Evolutionary conservation across 176 grass and related monocot genomes (phyloP).

Genomic region (Bromus sterilis): DNA sequence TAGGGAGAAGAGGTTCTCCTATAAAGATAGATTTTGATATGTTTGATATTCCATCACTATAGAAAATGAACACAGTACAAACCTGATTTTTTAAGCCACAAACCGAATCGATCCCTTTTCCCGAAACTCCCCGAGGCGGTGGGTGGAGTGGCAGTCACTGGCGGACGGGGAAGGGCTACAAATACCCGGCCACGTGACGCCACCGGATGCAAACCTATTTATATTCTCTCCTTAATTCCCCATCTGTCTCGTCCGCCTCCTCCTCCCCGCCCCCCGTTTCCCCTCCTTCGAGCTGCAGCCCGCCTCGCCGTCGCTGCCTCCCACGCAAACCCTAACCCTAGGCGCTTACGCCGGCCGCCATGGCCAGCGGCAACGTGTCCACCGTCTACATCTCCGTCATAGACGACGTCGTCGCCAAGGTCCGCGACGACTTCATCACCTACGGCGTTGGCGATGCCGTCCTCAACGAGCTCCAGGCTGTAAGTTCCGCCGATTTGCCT

Average conservation of each 20-base stretch:
- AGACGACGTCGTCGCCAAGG: constrained; percentile 83
- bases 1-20: no score
- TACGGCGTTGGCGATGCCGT: constrained; percentile 77
- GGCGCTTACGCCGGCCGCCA: constrained; percentile 2
- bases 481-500: constrained; percentile 19
- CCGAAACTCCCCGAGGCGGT: neutral
- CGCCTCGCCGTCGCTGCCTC: neutral
- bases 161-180: constrained; percentile 12
- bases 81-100: no score
- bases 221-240: constrained; percentile 80
- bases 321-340: constrained; percentile 23
- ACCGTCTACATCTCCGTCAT: constrained; percentile 87
- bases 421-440: constrained; percentile 80
- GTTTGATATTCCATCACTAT: no score
- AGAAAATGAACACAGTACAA: no score
- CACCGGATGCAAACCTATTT: constrained; percentile 97
- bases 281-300: neutral
- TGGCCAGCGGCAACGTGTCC: constrained; percentile 86
- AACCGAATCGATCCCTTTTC: no score
- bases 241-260: constrained; percentile 32
- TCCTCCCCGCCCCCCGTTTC: neutral
- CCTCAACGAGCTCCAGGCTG: constrained; percentile 87
- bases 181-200: constrained; percentile 59
- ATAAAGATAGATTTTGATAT: no score
- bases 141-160: neutral